These are phyloP conservation scores for Aphanocladium album DNA, from an alignment of 2,329 filamentous ascomycete species.

Conservation along the genomic window DNA sequence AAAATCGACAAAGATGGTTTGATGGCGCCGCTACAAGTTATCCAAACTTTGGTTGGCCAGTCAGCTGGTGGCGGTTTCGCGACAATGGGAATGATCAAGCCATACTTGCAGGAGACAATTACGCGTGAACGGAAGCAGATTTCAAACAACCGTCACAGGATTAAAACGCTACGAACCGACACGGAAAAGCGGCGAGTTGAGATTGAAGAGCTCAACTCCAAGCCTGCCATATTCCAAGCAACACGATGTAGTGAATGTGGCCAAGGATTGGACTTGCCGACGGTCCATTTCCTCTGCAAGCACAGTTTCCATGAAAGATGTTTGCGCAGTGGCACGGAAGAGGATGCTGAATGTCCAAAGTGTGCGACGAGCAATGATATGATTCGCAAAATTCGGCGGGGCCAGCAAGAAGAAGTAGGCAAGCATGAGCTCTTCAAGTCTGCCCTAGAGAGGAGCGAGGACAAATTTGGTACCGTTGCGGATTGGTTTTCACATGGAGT, in stretches of 20 bases:
- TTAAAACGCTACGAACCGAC: constrained; percentile 76
- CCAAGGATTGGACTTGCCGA: constrained; percentile 74
- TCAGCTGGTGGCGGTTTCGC: constrained; percentile 57
- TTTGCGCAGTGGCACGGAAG: constrained; percentile 48
- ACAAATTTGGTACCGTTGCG: constrained; percentile 84
- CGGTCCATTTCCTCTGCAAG: constrained; percentile 94
- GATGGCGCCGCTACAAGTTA: constrained; percentile 94
- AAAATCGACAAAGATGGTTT: constrained; percentile 87
- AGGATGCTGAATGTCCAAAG: constrained; percentile 75
- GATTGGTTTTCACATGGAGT: constrained; percentile 95
- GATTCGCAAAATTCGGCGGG: constrained; percentile 77
- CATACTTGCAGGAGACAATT: constrained; percentile 84
- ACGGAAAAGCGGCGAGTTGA: constrained; percentile 76
- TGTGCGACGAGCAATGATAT: constrained; percentile 82
- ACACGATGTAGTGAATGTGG: constrained; percentile 83
- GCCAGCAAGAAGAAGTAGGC: constrained; percentile 80
- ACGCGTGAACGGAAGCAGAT: constrained; percentile 86
- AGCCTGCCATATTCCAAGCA: constrained; percentile 85
- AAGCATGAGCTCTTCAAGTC: constrained; percentile 86
- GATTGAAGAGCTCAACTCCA: constrained; percentile 68
- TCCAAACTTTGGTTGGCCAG: constrained; percentile 77
- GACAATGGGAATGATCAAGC: constrained; percentile 96
- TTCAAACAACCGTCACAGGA: constrained; percentile 69
- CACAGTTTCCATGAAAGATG: constrained; percentile 95
- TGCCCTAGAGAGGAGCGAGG: constrained; percentile 69